A percentile compares a stretch with the other conserved stretches of the same genome.
phyloP scores from a whole-genome alignment of 805 yeast species.

The Cyberlindnera euphorbiae region DNA sequence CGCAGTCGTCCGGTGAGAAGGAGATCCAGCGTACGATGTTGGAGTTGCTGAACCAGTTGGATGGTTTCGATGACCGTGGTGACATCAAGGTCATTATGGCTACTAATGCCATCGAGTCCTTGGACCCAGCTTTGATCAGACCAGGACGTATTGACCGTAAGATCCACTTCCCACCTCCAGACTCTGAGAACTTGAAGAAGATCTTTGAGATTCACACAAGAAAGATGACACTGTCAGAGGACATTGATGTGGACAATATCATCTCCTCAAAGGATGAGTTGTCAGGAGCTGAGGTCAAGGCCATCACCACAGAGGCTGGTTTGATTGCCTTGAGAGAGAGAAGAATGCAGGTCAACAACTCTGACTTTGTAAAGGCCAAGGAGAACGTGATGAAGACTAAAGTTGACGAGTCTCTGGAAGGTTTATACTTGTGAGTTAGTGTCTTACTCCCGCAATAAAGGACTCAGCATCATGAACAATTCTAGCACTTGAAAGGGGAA shows the following conservation, averaged over 20 bases:
- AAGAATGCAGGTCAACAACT: slow-evolving; percentile 94
- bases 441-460: too few relatives aligned
- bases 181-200: slow-evolving; percentile 86
- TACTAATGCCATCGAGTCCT: slow-evolving; percentile 86
- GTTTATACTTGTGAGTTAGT: slow-evolving; percentile 61
- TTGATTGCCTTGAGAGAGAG: slow-evolving; percentile 92
- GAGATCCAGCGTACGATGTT: slow-evolving; percentile 98
- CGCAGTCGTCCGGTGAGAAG: slow-evolving; percentile 87
- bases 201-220: slow-evolving; percentile 88
- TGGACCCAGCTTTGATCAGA: slow-evolving; percentile 94
- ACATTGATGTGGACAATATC: slow-evolving; percentile 83
- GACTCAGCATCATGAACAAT: too few relatives aligned
- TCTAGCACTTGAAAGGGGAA: too few relatives aligned
- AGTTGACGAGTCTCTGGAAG: slow-evolving; percentile 94
- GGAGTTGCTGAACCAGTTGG: slow-evolving; percentile 90
- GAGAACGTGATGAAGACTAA: slow-evolving; percentile 95
- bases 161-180: slow-evolving; percentile 94
- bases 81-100: slow-evolving; percentile 98
- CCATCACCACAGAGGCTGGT: slow-evolving; percentile 97
- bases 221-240: slow-evolving; percentile 85
- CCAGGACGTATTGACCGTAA: slow-evolving; percentile 98
- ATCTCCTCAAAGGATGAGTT: slow-evolving; percentile 89
- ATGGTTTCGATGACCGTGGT: slow-evolving; percentile 96
- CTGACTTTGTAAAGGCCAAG: slow-evolving; percentile 89
- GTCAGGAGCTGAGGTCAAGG: slow-evolving; percentile 97